Evolutionary conservation across 1,284 basidiomycete species (phyloP), one percentile per base, ranked within the genome.

Genomic region (Baeospora myosura): DNA sequence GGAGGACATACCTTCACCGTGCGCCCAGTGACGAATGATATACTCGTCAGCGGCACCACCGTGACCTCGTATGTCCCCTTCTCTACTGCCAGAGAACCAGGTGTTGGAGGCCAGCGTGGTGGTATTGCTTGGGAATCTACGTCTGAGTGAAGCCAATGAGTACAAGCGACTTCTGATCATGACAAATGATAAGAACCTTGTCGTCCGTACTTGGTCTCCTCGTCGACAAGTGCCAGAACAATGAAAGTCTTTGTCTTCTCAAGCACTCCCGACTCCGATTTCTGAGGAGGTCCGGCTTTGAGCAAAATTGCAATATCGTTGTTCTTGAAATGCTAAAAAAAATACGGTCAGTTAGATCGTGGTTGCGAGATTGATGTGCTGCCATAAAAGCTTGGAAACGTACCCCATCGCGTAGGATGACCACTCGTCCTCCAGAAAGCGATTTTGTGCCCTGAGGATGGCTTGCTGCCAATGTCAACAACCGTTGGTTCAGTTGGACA

Each of bases 321-420:
- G 3, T 74, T 76, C 38, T 70, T 71, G 61, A 91, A 96, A 59
- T 92, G 88, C 88, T 97, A 49, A 21, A 46, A 42, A 50, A n/a
- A 6, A 36, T 22, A 33, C 26, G 38, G 6, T 42, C 28, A 11
- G 41, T 20, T 22, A 11, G 35, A 36, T n/a, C 5, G 3, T n/a
- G n/a, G n/a, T n/a, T n/a, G n/a, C n/a, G n/a, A n/a, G n/a, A n/a
- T n/a, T n/a, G n/a, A n/a, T n/a, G n/a, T n/a, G n/a, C n/a, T n/a
- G n/a, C n/a, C n/a, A n/a, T n/a, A n/a, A n/a, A n/a, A 10, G 2
- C n/a, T 22, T 21, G 8, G 14, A 42, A 24, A 59, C 81, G 56
- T 57, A 94, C 93, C 40, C 76, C 76, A 57, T 98, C 87, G 33
- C 83, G 76, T 24, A 99, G 63, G 14, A 98, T 60, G 1, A 98